A percentile compares a stretch with the other conserved stretches of the same genome.
phyloP scores from a whole-genome alignment of 2,329 filamentous ascomycete genomes.

The Colletotrichum scovillei region DNA sequence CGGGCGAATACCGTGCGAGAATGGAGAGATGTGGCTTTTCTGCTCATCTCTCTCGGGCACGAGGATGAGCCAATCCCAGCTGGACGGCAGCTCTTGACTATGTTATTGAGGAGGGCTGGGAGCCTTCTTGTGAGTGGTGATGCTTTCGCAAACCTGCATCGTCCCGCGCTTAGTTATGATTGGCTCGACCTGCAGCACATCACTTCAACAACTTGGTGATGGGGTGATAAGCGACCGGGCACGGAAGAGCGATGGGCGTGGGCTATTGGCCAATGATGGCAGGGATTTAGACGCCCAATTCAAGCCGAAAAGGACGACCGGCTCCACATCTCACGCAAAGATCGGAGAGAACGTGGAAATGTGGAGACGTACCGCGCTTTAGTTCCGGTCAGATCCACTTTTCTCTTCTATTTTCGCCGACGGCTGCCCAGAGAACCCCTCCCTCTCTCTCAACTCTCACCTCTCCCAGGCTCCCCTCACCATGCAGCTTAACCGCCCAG shows the following conservation, averaged over 20 bases:
- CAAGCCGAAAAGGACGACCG: slow-evolving; percentile 14
- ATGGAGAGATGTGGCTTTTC: slow-evolving; percentile 4
- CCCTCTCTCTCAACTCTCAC: no score
- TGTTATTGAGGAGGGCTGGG: slow-evolving; percentile 12
- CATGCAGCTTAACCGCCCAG: slow-evolving; percentile 35
- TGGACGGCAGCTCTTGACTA: background rate
- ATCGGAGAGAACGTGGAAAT: background rate
- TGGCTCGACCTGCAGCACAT: slow-evolving; percentile 27
- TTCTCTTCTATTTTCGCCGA: slow-evolving; percentile 30
- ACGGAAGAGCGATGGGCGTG: slow-evolving; percentile 10
- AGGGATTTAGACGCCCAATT: slow-evolving; percentile 35
- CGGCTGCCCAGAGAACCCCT: slow-evolving; percentile 20
- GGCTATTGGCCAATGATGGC: slow-evolving; percentile 25
- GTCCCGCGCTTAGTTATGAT: slow-evolving; percentile 3
- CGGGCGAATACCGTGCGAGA: slow-evolving; percentile 27
- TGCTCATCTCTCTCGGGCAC: slow-evolving; percentile 19
- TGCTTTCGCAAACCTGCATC: slow-evolving; percentile 30
- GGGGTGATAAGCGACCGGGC: slow-evolving; percentile 34
- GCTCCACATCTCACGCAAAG: slow-evolving; percentile 5
- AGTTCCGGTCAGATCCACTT: slow-evolving; percentile 11
- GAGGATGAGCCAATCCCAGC: slow-evolving; percentile 14
- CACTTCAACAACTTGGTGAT: slow-evolving; percentile 25
- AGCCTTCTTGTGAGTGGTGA: slow-evolving; percentile 28
- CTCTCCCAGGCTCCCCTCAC: slow-evolving; percentile 9
- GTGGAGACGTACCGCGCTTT: slow-evolving; percentile 5